phyloP scores from a whole-genome alignment of 495 filamentous ascomycete genomes.

The Aspergillus cavernicola region DNA sequence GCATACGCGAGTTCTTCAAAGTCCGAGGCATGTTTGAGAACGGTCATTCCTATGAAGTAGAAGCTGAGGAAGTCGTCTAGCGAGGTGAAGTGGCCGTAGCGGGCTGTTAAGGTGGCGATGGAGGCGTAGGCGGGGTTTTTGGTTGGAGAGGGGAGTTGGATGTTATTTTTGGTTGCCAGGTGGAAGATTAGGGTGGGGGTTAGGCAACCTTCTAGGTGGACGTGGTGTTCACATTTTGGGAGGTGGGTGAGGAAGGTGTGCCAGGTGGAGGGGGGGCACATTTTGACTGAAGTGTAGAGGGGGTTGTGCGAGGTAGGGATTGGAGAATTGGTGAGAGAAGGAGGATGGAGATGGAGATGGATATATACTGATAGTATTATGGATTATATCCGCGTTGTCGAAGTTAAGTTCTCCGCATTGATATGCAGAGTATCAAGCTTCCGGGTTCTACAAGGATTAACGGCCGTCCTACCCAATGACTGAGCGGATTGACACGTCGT shows the following conservation, averaged over 20 bases:
- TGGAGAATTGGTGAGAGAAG: background rate
- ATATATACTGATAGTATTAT: too few species aligned
- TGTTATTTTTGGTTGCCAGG: conserved; percentile 59
- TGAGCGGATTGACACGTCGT: background rate
- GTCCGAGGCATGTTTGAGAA: conserved; percentile 55
- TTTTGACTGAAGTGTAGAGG: conserved; percentile 13
- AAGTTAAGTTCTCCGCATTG: too few species aligned
- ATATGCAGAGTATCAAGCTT: too few species aligned
- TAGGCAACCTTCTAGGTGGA: conserved; percentile 72
- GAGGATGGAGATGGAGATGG: too few species aligned
- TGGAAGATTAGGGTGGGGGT: conserved; percentile 64
- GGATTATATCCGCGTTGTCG: too few species aligned
- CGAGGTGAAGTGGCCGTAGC: conserved; percentile 62
- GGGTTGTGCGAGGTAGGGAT: background rate
- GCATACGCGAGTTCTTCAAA: conserved; percentile 72
- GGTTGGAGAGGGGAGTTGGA: conserved; percentile 50
- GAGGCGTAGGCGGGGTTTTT: conserved; percentile 58
- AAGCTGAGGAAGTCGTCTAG: conserved; percentile 76
- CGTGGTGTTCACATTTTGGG: conserved; percentile 78
- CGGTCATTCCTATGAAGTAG: conserved; percentile 74
- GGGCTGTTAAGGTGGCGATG: conserved; percentile 48
- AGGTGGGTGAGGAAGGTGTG: conserved; percentile 63
- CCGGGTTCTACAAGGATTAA: too few species aligned
- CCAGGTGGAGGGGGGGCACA: conserved; percentile 30
- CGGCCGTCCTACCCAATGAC: background rate